Conservation (phyloP, 352 stramenopile species). For the Phytopythium sindhum region DNA sequence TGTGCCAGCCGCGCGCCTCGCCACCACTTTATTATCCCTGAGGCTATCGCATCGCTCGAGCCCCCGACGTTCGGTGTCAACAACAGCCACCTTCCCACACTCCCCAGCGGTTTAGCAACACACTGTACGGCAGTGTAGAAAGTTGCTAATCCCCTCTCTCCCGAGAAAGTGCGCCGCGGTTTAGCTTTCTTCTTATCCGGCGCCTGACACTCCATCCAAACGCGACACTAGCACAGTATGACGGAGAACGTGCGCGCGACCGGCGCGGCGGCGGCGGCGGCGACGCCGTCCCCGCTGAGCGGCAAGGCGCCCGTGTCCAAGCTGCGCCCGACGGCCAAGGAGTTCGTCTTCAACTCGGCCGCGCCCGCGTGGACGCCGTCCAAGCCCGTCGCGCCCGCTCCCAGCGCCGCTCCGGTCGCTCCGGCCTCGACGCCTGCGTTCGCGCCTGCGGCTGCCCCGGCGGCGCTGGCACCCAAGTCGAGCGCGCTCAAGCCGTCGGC, state of each 20-base stretch:
- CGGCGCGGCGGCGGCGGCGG: background rate
- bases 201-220: too few species aligned
- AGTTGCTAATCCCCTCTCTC: too few species aligned
- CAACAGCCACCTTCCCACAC: too few species aligned
- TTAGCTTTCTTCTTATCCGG: too few species aligned
- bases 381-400: background rate
- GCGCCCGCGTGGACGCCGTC: constrained; percentile 51
- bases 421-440: background rate
- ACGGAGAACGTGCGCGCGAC: constrained; percentile 4
- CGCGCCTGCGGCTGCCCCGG: constrained; percentile 8
- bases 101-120: too few species aligned
- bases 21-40: too few species aligned
- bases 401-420: constrained; percentile 3
- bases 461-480: constrained; percentile 15
- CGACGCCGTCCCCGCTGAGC: background rate
- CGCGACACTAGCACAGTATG: background rate
- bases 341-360: constrained; percentile 61
- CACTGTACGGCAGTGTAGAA: too few species aligned
- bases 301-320: constrained; percentile 24
- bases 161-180: too few species aligned
- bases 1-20: too few species aligned
- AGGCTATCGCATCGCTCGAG: too few species aligned
- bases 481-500: constrained; percentile 51
- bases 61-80: too few species aligned
- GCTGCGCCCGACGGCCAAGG: constrained; percentile 55